These are phyloP conservation scores for Brachypodium distachyon DNA, from an alignment of 202 grass and related monocot species.

Conservation along the genomic window DNA sequence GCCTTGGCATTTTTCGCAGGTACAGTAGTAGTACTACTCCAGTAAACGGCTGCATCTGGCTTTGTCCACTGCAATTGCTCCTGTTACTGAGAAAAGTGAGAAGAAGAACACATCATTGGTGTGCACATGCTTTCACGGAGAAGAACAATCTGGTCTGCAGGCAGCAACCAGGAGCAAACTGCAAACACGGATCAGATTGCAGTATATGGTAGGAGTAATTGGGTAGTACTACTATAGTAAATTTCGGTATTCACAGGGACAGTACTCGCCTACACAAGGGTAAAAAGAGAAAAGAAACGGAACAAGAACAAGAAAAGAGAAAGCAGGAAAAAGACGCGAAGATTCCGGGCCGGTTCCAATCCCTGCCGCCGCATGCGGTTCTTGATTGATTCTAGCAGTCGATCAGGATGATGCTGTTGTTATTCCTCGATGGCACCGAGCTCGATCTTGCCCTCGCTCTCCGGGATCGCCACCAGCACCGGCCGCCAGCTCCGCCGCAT, in stretches of 20 bases:
- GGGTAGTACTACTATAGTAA: too few species aligned
- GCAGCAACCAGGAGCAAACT: background rate
- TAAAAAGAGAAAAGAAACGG: background rate
- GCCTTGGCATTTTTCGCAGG: background rate
- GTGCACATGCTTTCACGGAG: too few species aligned
- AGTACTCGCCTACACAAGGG: background rate
- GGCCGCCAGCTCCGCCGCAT: conserved; percentile 52
- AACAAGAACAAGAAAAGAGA: background rate
- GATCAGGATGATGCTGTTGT: too few species aligned
- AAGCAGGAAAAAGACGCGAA: background rate
- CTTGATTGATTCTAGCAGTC: background rate
- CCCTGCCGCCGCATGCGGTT: background rate
- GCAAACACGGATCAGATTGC: background rate
- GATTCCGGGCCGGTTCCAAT: background rate
- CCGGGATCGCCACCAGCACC: conserved; percentile 45
- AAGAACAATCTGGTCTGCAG: too few species aligned
- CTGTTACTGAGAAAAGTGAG: background rate
- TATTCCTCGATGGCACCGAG: conserved; percentile 28
- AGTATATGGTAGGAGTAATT: too few species aligned
- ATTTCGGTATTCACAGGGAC: conserved; percentile 24
- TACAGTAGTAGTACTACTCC: background rate
- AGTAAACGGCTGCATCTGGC: background rate
- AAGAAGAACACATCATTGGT: too few species aligned
- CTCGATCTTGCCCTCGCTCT: conserved; percentile 28
- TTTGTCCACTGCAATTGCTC: background rate